phyloP scores from a whole-genome alignment of 345 rosid species.

The Camelina laxa region DNA sequence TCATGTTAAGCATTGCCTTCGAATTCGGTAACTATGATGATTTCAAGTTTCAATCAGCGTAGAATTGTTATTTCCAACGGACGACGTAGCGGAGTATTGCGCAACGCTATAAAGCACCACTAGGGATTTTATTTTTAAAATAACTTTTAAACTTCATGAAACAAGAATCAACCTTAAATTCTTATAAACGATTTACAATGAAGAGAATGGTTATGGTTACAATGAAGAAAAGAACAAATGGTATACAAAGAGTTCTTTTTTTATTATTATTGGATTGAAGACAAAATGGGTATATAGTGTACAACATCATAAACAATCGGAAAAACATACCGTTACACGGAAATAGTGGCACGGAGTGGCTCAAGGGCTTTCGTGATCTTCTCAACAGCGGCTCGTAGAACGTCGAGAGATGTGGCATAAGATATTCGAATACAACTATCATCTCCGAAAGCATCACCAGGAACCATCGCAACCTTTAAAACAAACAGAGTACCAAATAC shows the following conservation, averaged over 20 bases:
- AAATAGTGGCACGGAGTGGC: slow-evolving; percentile 57
- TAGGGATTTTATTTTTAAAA: too few relatives aligned
- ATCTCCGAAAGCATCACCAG: slow-evolving; percentile 98
- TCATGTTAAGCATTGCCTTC: too few relatives aligned
- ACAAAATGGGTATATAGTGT: slow-evolving; percentile 8
- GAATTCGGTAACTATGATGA: too few relatives aligned
- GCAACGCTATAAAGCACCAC: too few relatives aligned
- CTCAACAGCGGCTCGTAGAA: slow-evolving; percentile 75
- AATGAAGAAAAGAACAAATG: slow-evolving; percentile 4
- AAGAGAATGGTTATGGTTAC: slow-evolving; percentile 1
- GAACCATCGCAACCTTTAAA: slow-evolving; percentile 85
- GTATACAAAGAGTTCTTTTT: not conserved
- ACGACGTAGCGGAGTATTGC: too few relatives aligned
- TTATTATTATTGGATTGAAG: not conserved
- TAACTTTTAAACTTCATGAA: not conserved
- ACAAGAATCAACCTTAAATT: not conserved
- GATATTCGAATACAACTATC: slow-evolving; percentile 88
- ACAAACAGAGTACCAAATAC: slow-evolving; percentile 18
- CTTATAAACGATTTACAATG: not conserved
- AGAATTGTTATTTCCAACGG: too few relatives aligned
- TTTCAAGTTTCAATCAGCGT: too few relatives aligned
- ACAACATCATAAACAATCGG: slow-evolving; percentile 20
- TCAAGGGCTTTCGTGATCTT: slow-evolving; percentile 79
- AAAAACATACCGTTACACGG: slow-evolving; percentile 44
- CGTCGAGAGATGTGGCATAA: slow-evolving; percentile 80